These are phyloP conservation scores for Starmerella vaccinii DNA, from an alignment of 805 yeast genomes.

Conservation along the genomic window DNA sequence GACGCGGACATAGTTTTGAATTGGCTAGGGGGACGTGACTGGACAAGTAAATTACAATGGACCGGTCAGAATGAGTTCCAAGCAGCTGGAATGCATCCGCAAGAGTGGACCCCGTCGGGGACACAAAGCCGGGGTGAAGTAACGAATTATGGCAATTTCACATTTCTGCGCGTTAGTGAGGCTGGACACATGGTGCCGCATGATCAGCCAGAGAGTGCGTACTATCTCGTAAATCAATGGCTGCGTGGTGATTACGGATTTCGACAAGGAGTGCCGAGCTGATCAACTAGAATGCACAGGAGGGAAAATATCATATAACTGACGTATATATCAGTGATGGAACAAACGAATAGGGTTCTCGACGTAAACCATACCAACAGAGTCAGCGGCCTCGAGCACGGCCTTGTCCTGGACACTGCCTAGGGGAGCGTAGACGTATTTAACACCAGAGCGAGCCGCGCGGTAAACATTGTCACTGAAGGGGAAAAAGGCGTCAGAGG, in stretches of 20 bases:
- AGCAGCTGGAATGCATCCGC: slow-evolving; percentile 37
- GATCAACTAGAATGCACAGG: background rate
- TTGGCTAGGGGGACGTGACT: slow-evolving; percentile 87
- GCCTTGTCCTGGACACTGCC: slow-evolving; percentile 98
- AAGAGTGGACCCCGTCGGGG: slow-evolving; percentile 25
- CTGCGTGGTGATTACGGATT: slow-evolving; percentile 28
- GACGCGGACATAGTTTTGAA: slow-evolving; percentile 93
- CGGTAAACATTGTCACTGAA: slow-evolving; percentile 98
- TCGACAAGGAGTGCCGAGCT: background rate
- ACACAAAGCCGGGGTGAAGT: slow-evolving; percentile 52
- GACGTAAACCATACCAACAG: slow-evolving; percentile 78
- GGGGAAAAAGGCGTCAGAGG: slow-evolving; percentile 99
- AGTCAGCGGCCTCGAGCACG: slow-evolving; percentile 91
- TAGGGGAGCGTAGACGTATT: slow-evolving; percentile 90
- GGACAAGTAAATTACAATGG: slow-evolving; percentile 66
- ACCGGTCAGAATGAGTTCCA: slow-evolving; percentile 36
- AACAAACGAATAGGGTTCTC: slow-evolving; percentile 95
- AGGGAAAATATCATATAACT: background rate
- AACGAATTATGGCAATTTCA: slow-evolving; percentile 56
- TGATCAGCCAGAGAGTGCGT: slow-evolving; percentile 68
- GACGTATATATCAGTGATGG: slow-evolving; percentile 62
- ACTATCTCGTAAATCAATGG: slow-evolving; percentile 69
- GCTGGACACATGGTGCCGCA: slow-evolving; percentile 93
- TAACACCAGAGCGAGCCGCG: slow-evolving; percentile 94
- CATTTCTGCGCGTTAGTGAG: slow-evolving; percentile 65